Percentiles rank a stretch among this genome's conserved stretches.
Evolutionary conservation across 257 asterid species (phyloP).

Genomic region (Penstemon newberryi): DNA sequence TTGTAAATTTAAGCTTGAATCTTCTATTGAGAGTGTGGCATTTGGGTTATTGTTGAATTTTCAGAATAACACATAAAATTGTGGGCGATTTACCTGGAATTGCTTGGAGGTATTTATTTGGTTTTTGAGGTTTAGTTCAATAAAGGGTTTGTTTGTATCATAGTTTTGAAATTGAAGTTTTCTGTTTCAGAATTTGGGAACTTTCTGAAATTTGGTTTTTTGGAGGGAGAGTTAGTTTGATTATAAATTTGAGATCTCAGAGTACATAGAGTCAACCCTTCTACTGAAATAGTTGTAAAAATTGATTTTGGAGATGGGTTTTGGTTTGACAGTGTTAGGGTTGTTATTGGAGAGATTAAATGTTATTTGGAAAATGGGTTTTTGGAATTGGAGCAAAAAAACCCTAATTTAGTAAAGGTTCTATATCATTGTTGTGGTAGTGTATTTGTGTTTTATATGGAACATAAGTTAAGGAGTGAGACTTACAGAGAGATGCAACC

Average conservation of each 20-base stretch:
- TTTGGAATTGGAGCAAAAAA: slow-evolving; percentile 43
- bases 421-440: slow-evolving; percentile 32
- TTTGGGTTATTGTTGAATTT: slow-evolving; percentile 42
- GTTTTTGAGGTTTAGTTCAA: slow-evolving; percentile 29
- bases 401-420: slow-evolving; percentile 46
- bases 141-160: slow-evolving; percentile 34
- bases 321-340: slow-evolving; percentile 32
- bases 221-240: slow-evolving; percentile 61
- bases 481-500: slow-evolving; percentile 53
- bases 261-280: slow-evolving; percentile 33
- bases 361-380: slow-evolving; percentile 33
- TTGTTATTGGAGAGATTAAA: slow-evolving; percentile 31
- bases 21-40: slow-evolving; percentile 42
- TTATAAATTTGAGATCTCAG: slow-evolving; percentile 53
- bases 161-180: slow-evolving; percentile 24
- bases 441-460: slow-evolving; percentile 36
- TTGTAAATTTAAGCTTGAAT: slow-evolving; percentile 49
- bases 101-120: slow-evolving; percentile 40
- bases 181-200: slow-evolving; percentile 27
- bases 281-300: slow-evolving; percentile 19
- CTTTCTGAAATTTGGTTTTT: slow-evolving; percentile 43
- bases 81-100: slow-evolving; percentile 42
- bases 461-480: slow-evolving; percentile 21
- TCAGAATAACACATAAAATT: slow-evolving; percentile 30
- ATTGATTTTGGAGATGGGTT: slow-evolving; percentile 41